Percentiles rank a stretch among this genome's conserved stretches.
phyloP scores from a whole-genome alignment of 2,329 filamentous ascomycete genomes.

The Nemania sp. region DNA sequence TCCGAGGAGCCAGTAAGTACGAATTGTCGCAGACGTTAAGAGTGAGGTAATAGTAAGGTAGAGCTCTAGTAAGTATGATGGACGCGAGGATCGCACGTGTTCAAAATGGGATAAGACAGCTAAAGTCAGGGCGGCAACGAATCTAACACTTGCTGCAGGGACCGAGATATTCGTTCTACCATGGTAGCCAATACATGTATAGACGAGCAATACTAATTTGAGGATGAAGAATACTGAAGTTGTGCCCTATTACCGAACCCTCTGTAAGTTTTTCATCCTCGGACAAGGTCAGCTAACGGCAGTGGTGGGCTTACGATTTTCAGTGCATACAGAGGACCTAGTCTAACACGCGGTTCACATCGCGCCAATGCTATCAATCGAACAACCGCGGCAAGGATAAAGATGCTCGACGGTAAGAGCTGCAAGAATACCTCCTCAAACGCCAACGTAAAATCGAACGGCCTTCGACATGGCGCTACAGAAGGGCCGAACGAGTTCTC shows the following conservation, averaged over 20 bases:
- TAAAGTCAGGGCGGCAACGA: neutral
- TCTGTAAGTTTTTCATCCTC: neutral
- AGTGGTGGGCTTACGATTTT: neutral
- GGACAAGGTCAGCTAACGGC: neutral
- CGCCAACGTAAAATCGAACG: neutral
- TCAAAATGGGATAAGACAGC: neutral
- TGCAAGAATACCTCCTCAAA: neutral
- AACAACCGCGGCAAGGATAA: neutral
- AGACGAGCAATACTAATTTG: neutral
- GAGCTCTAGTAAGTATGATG: neutral
- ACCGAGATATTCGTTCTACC: neutral
- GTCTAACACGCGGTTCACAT: neutral
- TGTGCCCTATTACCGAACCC: neutral
- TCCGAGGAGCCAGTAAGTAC: neutral
- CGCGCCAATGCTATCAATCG: neutral
- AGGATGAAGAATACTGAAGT: neutral
- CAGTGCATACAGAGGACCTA: neutral
- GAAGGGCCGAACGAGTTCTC: neutral
- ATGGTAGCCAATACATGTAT: neutral
- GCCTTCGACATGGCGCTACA: constrained; percentile 1
- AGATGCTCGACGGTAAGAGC: neutral
- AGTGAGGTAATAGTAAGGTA: neutral
- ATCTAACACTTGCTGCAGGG: neutral
- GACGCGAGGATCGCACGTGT: neutral
- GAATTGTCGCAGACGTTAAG: neutral